Conservation (phyloP, 805 yeast species). For the Candida verbasci region DNA sequence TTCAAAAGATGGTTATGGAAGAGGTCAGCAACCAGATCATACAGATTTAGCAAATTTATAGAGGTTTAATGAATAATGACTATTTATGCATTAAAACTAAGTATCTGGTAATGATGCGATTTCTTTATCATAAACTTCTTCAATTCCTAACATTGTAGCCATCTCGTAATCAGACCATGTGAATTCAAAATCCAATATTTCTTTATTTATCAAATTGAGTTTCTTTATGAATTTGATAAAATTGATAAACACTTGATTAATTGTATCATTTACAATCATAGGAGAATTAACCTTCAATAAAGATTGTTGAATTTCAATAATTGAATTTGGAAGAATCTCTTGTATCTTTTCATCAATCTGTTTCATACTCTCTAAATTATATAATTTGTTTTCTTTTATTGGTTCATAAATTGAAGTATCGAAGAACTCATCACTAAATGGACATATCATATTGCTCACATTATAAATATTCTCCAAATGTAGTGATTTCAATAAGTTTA, state of each 20-base stretch:
- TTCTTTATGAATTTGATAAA: conserved; percentile 47
- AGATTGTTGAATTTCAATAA: conserved; percentile 55
- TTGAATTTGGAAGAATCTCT: conserved; percentile 53
- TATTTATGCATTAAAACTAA: no score
- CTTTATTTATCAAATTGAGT: conserved; percentile 30
- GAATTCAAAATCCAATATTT: conserved; percentile 34
- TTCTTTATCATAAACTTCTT: conserved; percentile 18
- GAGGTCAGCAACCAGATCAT: conserved; percentile 68
- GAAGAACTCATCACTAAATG: conserved; percentile 48
- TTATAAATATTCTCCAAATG: conserved; percentile 58
- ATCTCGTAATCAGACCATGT: conserved; percentile 58
- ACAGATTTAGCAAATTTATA: no score
- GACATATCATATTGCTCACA: conserved; percentile 68
- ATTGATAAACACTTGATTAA: conserved; percentile 43
- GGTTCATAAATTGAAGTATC: conserved; percentile 65
- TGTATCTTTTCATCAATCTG: conserved; percentile 44
- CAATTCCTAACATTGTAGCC: conserved; percentile 70
- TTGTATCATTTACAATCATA: conserved; percentile 50
- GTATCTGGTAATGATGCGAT: no score
- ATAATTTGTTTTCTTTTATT: conserved; percentile 55
- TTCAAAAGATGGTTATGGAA: conserved; percentile 82
- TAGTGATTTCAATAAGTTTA: conserved; percentile 45
- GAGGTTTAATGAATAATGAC: no score
- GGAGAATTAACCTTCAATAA: conserved; percentile 61
- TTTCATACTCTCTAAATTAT: conserved; percentile 40